Base-by-base conservation (phyloP, 2,329 filamentous ascomycete species). In the Byssochlamys sp. region DNA sequence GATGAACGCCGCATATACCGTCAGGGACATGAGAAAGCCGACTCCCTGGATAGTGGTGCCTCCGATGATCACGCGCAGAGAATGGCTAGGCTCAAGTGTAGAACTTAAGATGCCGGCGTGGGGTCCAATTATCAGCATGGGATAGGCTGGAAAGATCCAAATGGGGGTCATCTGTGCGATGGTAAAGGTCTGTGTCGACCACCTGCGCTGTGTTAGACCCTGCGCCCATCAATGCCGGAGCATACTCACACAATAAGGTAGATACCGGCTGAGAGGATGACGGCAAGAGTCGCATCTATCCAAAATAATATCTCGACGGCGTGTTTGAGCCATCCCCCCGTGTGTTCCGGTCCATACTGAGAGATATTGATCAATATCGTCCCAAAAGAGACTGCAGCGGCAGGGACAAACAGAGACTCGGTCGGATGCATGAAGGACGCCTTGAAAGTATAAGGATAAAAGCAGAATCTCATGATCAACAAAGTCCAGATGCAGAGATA, bases 121-220 rank as follows among this genome's bases (percentile, higher is more conserved):
- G 0, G 89, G 87, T 0, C 87, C 89, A 25, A 87, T 84, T 7
- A 94, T 82, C 2, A 95, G 80, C 25, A 94, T 78, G 0, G 90
- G 89, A 62, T 95, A 95, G 0, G 87, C 89, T 0, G 89, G 90
- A 63, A 94, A 94, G 56, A 92, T 90, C 89, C 89, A 94, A 19
- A 90, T 84, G 0, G 89, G 89, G 0, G 89, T 94, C 90, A 95
- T 94, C 55, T 85, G 85, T 33, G 89, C 86, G 53, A 94, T 89
- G 0, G 90, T 85, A 63, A 84, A 85, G 2, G 81, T 84, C 59
- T 83, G 81, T 0, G 83, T 86, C 1, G 81, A 84, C 83, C 83
- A 86, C 64, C 81, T 84, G 55, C 51, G 5, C 51, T 3, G 7
- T 60, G 10, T 60, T 66, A 49, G 66, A 61, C 59, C 52, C 55